phyloP scores from a whole-genome alignment of 2,329 filamentous ascomycete genomes.

The Lecanicillium sp. region DNA sequence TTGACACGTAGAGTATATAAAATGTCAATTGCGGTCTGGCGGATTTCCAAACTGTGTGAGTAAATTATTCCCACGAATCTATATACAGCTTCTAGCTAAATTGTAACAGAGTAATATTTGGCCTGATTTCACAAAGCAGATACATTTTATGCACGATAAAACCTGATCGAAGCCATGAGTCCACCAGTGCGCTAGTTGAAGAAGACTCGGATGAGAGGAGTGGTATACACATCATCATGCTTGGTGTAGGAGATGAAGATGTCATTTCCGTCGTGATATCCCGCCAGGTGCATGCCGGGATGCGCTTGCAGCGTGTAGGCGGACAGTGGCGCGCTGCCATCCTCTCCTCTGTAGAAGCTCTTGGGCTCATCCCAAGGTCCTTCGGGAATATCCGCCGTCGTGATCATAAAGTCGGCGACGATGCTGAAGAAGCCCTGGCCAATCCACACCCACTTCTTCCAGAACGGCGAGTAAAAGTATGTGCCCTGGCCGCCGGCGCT shows the following conservation, averaged over 20 bases:
- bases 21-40: too few relatives aligned
- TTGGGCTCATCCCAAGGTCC: constrained; percentile 14
- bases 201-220: constrained; percentile 4
- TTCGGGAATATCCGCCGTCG: constrained; percentile 16
- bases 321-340: constrained; percentile 6
- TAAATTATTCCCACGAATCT: too few relatives aligned
- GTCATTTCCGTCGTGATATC: constrained; percentile 10
- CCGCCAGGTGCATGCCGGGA: constrained; percentile 10
- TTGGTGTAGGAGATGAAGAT: constrained; percentile 12
- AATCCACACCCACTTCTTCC: constrained; percentile 20
- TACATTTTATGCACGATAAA: too few relatives aligned
- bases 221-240: constrained; percentile 11
- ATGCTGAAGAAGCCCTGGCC: constrained; percentile 17
- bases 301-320: constrained; percentile 16
- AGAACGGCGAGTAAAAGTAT: constrained; percentile 19
- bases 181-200: too few relatives aligned
- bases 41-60: too few relatives aligned
- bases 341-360: constrained; percentile 12
- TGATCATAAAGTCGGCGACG: constrained; percentile 19
- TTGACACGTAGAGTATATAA: too few relatives aligned
- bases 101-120: too few relatives aligned
- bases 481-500: constrained; percentile 20
- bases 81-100: too few relatives aligned
- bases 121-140: too few relatives aligned
- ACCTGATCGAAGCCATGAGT: too few relatives aligned